A percentile compares a stretch with the other conserved stretches of the same genome.
Evolutionary conservation across 208 protist species (phyloP).

Genomic region (Acanthamoeba triangularis): DNA sequence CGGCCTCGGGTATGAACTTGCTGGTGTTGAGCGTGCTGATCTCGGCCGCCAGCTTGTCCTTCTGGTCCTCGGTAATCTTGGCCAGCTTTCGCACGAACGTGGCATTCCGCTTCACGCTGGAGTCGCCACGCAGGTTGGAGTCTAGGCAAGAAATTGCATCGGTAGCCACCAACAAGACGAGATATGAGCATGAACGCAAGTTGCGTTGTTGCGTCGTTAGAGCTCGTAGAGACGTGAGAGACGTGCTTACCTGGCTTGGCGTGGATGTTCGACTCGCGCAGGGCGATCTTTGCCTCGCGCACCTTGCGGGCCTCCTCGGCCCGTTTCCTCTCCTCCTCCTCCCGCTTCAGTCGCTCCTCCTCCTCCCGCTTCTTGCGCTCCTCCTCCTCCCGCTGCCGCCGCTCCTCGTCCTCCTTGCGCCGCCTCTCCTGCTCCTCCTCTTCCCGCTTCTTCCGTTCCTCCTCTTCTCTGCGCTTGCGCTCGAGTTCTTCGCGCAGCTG

Average conservation of each 20-base stretch:
- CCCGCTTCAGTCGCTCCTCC: conserved; percentile 38
- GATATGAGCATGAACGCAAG: neutral
- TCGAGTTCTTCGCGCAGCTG: conserved; percentile 23
- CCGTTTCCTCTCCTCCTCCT: conserved; percentile 39
- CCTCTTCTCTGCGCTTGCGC: neutral
- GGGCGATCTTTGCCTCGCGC: conserved; percentile 57
- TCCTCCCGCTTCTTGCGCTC: conserved; percentile 58
- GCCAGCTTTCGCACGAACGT: conserved; percentile 89
- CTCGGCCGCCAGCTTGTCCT: conserved; percentile 82
- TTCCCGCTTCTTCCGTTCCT: conserved; percentile 32
- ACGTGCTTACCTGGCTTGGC: conserved; percentile 13
- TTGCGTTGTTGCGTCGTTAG: too few relatives aligned
- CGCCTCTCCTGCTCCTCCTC: neutral
- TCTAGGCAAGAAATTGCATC: neutral
- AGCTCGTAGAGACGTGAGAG: too few relatives aligned
- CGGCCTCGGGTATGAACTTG: conserved; percentile 87
- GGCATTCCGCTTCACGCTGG: conserved; percentile 84
- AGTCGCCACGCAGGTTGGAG: conserved; percentile 75
- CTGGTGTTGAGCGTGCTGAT: conserved; percentile 86
- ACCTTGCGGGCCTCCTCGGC: conserved; percentile 50
- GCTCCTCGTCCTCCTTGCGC: conserved; percentile 23
- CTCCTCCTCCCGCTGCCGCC: conserved; percentile 26
- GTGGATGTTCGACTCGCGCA: conserved; percentile 21
- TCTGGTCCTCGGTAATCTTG: conserved; percentile 80
- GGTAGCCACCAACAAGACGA: neutral